Conservation (phyloP, 208 protist species). For the Strigomonas culicis region DNA sequence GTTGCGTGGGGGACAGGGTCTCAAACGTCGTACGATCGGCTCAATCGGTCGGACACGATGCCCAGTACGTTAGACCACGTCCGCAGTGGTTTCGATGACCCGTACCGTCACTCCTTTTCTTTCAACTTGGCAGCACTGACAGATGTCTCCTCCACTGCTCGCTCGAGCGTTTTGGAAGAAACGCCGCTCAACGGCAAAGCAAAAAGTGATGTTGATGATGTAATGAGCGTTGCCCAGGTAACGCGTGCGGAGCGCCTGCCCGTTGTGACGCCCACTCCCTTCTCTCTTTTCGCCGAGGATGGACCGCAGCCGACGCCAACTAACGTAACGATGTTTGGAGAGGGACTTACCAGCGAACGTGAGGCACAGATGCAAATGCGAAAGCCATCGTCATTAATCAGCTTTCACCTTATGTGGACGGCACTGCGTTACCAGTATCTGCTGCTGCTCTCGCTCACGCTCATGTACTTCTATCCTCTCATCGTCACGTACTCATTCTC, state of each 20-base stretch:
- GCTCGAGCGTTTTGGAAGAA: neutral
- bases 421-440: slow-evolving; percentile 19
- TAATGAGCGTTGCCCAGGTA: neutral
- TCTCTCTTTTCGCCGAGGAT: slow-evolving; percentile 28
- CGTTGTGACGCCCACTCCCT: slow-evolving; percentile 24
- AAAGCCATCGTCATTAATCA: neutral
- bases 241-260: slow-evolving; percentile 12
- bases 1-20: neutral
- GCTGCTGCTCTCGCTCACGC: slow-evolving; percentile 17
- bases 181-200: neutral
- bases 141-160: neutral
- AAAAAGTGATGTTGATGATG: neutral
- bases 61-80: slow-evolving; percentile 3
- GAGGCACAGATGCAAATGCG: neutral
- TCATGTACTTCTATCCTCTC: slow-evolving; percentile 25
- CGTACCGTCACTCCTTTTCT: neutral
- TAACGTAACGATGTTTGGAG: slow-evolving; percentile 6
- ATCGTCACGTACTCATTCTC: slow-evolving; percentile 25
- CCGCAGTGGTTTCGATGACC: neutral
- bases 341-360: neutral
- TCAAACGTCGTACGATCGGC: neutral
- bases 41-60: slow-evolving; percentile 3
- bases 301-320: slow-evolving; percentile 17
- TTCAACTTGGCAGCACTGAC: neutral
- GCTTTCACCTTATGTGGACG: slow-evolving; percentile 24